Evolutionary conservation across 352 stramenopile species (phyloP), one percentile per base, ranked within the genome.

Genomic region (Globisporangium acanthophoron): DNA sequence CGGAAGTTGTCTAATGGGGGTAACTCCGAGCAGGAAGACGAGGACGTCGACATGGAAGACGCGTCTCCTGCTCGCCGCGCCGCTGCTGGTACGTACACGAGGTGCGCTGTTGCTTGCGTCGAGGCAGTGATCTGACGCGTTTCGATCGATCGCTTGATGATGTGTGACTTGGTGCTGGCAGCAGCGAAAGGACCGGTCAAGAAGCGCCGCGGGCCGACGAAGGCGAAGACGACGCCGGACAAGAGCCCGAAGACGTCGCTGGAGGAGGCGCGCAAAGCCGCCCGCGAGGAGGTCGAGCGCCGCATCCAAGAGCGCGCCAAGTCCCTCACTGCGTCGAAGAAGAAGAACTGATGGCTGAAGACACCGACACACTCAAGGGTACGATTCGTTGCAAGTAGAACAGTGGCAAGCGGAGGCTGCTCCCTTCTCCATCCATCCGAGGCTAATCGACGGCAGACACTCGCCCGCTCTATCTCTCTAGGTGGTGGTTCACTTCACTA

Each of bases 261-360:
- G 39, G 82, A 76, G 27, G 76, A 89, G 45, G 82, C 78, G 12
- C 74, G 80, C 40, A 77, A 75, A 40, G 80, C 78, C 21, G 82
- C 82, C n/a, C 80, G 88, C 56, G 76, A 87, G 33, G 80, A 88
- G n/a, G 73, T 90, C 12, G 77, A 85, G 37, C 71, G 73, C 37
- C 80, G 82, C 12, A 82, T 86, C 18, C 74, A 90, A 50, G 80
- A 85, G 49, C 82, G 82, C 43, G 62, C 78, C 29, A 81, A 76
- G 48, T 57, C 68, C 33, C 59, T 92, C 11, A 71, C 74, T 29
- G 67, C 74, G 24, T 70, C 74, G 9, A 89, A 88, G 62, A 89
- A 89, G 72, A 88, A 89, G 52, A 79, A 86, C 61, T 85, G 46
- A 11, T 3, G 16, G 35, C 2, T 18, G 4, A 12, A 15, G 11